Evolutionary conservation across 2,329 filamentous ascomycete genomes (phyloP), one percentile per base, ranked within the genome.

Genomic region (Penicillium verrucosum): DNA sequence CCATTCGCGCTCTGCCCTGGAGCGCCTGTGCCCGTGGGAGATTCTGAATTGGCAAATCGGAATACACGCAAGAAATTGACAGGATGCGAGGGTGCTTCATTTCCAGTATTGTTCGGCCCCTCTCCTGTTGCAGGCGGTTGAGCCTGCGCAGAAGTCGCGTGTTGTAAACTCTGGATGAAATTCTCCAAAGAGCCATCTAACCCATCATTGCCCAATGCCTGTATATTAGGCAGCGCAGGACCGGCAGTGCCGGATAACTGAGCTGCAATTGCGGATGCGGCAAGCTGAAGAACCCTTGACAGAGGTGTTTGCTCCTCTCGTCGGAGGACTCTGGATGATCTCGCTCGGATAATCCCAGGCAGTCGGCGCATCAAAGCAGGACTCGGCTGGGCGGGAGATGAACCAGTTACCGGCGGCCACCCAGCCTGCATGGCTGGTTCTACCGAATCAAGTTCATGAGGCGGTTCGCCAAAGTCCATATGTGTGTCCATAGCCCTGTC

Each of bases 61-160:
- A 89, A 89, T 72, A 88, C 87, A 55, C 86, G 78, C 71, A 88
- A 82, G 69, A 88, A 88, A 68, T 88, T 88, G 57, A 88, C 76
- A 4, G 85, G 83, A 11, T 81, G 78, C 9, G 80, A 73, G 32
- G 77, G 76, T 37, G 77, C 76, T 27, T 78, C 77, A 29, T 70
- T 63, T 27, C 56, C 66, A 44, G 75, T 62, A 23, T 67, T 59
- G 49, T 69, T 76, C 32, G 70, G 55, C 34, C 69, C 64, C 43
- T 75, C 72, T 29, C 75, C 75, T 34, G 67, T 40, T 27, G 65
- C 54, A 37, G 57, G 54, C 12, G 58, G 74, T 61, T 80, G 78
- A 38, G 82, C 69, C 61, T 85, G 77, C 1, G 82, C 78, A 37
- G 82, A 83, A n/a, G 84, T 81, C 29, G 82, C 84, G 61, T 85